Evolutionary conservation across 352 stramenopile species (phyloP), one percentile per base, ranked within the genome.

Genomic region (Pythium rishiriense): DNA sequence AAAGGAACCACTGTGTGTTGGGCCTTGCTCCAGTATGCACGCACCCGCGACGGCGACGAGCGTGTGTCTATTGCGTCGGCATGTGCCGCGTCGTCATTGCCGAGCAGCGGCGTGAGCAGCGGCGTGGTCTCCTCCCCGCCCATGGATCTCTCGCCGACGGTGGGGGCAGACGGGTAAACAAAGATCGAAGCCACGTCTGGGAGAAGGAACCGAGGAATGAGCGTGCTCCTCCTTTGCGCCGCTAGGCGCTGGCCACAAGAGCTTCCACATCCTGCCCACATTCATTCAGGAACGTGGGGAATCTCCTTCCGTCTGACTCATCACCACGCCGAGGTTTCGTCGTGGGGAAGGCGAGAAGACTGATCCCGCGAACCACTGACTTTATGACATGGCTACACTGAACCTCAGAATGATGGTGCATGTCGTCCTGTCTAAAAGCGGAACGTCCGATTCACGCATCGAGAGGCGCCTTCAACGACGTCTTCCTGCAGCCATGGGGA

Each of bases 71-170:
- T 12, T 37, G 25, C 25, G 14, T 26, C 12, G 28, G 29, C 19
- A 5, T 45, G 11, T 39, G 43, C 15, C 11, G 28, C 28, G 42
- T 11, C 21, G 17, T 9, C 26, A 19, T 29, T 26, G 1, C 19
- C 25, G 3, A 62, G 45, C 7, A 62, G 56, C 19, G 56, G 42
- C 28, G 21, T 62, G n/a, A 62, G 31, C 43, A 62, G 43, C 9
- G 56, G 29, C 22, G 56, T 62, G 6, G 29, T 42, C 43, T 62
- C 56, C 12, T 33, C 31, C 6, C 24, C 37, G 37, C 37, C 14
- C 37, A 43, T 43, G 3, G 33, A 14, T 17, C 3, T 39, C 3
- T 14, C 10, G 17, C 3, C 9, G 11, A 17, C 3, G 33, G 17
- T 39, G 2, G 33, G n/a, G n/a, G n/a, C n/a, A n/a, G n/a, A n/a